phyloP scores from a whole-genome alignment of 2,329 filamentous ascomycete genomes.

The Penicillium nordicum region DNA sequence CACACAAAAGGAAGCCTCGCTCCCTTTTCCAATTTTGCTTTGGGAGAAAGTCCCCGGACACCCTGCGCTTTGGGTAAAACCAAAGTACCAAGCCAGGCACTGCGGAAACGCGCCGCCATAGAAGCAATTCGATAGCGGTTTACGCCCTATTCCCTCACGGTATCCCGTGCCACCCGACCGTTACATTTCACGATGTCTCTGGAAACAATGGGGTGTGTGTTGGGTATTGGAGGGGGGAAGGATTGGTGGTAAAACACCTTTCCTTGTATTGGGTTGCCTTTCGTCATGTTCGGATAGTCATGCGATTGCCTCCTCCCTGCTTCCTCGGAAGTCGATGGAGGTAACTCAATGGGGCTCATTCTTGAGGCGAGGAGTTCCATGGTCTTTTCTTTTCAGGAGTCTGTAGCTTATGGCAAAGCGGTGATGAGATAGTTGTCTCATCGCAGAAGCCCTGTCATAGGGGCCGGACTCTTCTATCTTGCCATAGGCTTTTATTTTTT shows the following conservation, averaged over 20 bases:
- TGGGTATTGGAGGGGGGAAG: constrained; percentile 37
- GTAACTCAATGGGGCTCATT: constrained; percentile 99
- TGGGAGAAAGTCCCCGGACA: constrained; percentile 99
- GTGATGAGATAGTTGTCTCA: constrained; percentile 36
- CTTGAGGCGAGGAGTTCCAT: constrained; percentile 89
- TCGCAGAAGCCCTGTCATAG: constrained; percentile 64
- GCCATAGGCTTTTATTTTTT: constrained; percentile 15
- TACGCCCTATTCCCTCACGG: constrained; percentile 55
- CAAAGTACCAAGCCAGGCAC: constrained; percentile 45
- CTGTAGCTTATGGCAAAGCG: constrained; percentile 56
- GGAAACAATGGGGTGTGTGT: constrained; percentile 36
- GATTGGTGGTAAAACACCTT: constrained; percentile 9
- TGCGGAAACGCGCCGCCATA: constrained; percentile 99
- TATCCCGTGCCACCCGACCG: constrained; percentile 53
- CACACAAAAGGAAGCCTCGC: constrained; percentile 64
- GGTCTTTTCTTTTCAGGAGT: constrained; percentile 41
- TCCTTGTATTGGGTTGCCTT: constrained; percentile 55
- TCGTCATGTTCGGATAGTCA: constrained; percentile 96
- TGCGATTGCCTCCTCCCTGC: constrained; percentile 74
- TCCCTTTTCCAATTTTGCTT: constrained; percentile 59
- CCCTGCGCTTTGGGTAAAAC: constrained; percentile 46
- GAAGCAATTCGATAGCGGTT: constrained; percentile 85
- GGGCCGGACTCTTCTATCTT: constrained; percentile 55
- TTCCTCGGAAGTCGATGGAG: constrained; percentile 33
- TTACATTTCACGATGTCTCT: constrained; percentile 25